Base-by-base conservation (phyloP, 805 yeast species). In the Lachancea kluyveri region DNA sequence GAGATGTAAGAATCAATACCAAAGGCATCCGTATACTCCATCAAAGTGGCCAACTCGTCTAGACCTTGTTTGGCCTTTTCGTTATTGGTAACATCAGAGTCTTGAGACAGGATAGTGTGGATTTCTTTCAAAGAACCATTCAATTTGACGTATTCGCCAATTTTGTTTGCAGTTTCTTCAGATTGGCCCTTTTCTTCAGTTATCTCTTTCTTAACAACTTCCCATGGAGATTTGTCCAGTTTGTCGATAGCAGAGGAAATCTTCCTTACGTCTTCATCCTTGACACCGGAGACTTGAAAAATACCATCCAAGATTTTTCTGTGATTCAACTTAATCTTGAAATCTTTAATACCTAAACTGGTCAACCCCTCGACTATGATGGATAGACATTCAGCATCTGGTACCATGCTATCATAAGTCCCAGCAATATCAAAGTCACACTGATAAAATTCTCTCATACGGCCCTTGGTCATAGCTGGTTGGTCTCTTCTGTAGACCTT, bases 391-490 rank as follows among this genome's bases (percentile, higher is more conserved):
- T 92, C 99, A 6, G 96, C 77, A 57, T 92, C 99, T 15, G 98
- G 95, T 28, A 92, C 92, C 98, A 92, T 92, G 17, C 78, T 52
- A 52, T 92, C 98, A 58, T 82, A 90, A 36, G 59, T 62, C 32
- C 99, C 99, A 14, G 99, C 99, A 52, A 92, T 69, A 60, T 92
- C 99, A 50, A 92, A 84, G 65, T 92, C 99, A 68, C 99, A 92
- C 65, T 92, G 99, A 62, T 92, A 92, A 54, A 92, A 92, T 63
- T 92, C 99, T 73, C 99, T 83, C 98, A 92, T 92, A 64, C 99
- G 77, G 40, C 99, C 99, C 64, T 92, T 92, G 31, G 97, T 90
- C 98, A 92, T 92, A 6, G 99, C 99, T 4, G 99, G 99, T 64
- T 92, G 99, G 59, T 92, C 99, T 64, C 99, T 82, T 67, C 99